Evolutionary conservation across 371 early-diverging fungal genomes (phyloP).

Genomic region (Chytridiales sp.): DNA sequence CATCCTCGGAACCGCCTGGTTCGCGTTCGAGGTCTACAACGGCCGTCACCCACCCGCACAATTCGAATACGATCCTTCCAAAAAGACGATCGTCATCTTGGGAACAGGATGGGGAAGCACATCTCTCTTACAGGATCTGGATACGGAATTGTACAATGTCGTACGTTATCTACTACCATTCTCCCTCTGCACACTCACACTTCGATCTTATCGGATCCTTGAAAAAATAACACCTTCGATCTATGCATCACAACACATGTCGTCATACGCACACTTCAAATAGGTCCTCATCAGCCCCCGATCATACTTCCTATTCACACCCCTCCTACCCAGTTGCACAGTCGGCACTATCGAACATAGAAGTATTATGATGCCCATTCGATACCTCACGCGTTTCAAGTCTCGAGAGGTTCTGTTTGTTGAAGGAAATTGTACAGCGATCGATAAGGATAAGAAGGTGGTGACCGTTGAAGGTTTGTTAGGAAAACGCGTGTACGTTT

Average conservation of each 20-base stretch:
- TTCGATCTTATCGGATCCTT: neutral
- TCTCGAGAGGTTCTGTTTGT: constrained; percentile 75
- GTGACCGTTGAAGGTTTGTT: constrained; percentile 62
- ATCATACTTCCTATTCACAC: constrained; percentile 94
- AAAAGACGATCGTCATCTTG: constrained; percentile 75
- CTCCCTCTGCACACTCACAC: neutral
- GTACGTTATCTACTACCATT: constrained; percentile 40
- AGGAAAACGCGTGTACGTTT: no score
- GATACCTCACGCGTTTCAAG: constrained; percentile 85
- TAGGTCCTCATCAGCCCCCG: constrained; percentile 77
- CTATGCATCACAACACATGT: neutral
- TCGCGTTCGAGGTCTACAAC: constrained; percentile 34
- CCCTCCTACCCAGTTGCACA: constrained; percentile 80
- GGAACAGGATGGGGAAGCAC: constrained; percentile 90
- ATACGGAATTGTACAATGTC: constrained; percentile 76
- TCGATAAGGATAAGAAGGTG: constrained; percentile 73
- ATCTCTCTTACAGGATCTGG: constrained; percentile 72
- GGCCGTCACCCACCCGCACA: constrained; percentile 64
- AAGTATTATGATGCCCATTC: constrained; percentile 83
- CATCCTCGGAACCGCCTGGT: constrained; percentile 3
- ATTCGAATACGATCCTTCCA: constrained; percentile 66
- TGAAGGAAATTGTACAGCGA: constrained; percentile 83
- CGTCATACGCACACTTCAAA: neutral
- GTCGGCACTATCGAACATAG: constrained; percentile 84
- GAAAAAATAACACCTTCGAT: neutral